These are phyloP conservation scores for Candida sakaeoensis DNA, from an alignment of 805 yeast genomes.

Conservation along the genomic window DNA sequence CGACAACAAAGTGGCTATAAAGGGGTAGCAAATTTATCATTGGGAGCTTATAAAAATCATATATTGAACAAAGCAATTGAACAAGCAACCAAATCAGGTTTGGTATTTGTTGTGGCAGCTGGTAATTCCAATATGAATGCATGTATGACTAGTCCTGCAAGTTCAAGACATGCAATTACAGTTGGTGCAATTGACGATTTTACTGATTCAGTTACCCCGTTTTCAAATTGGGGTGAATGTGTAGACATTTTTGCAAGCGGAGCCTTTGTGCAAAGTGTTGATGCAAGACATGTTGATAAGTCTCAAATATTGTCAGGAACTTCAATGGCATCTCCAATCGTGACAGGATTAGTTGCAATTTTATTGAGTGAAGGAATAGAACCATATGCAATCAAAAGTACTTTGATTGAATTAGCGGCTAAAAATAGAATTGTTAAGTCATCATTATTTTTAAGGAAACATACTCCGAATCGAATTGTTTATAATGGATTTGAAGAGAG, in stretches of 20 bases:
- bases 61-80: slow-evolving; percentile 72
- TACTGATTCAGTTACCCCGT: slow-evolving; percentile 64
- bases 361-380: slow-evolving; percentile 50
- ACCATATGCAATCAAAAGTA: slow-evolving; percentile 36
- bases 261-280: slow-evolving; percentile 51
- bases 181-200: slow-evolving; percentile 88
- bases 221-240: slow-evolving; percentile 93
- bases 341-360: slow-evolving; percentile 62
- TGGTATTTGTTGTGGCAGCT: slow-evolving; percentile 77
- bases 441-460: slow-evolving; percentile 43
- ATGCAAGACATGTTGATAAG: slow-evolving; percentile 8
- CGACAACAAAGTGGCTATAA: slow-evolving; percentile 25
- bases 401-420: slow-evolving; percentile 45
- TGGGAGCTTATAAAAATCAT: slow-evolving; percentile 68
- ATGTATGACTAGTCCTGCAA: slow-evolving; percentile 83
- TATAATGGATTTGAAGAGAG: slow-evolving; percentile 20
- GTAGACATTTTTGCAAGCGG: slow-evolving; percentile 88
- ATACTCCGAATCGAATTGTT: slow-evolving; percentile 60
- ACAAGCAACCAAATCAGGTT: slow-evolving; percentile 70
- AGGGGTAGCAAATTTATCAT: slow-evolving; percentile 75
- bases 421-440: slow-evolving; percentile 44
- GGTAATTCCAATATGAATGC: slow-evolving; percentile 81
- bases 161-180: slow-evolving; percentile 65
- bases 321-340: slow-evolving; percentile 76
- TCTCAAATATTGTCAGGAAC: slow-evolving; percentile 60